These are phyloP conservation scores for Backusella australiensis DNA, from an alignment of 192 early-diverging fungal genomes.

Conservation along the genomic window DNA sequence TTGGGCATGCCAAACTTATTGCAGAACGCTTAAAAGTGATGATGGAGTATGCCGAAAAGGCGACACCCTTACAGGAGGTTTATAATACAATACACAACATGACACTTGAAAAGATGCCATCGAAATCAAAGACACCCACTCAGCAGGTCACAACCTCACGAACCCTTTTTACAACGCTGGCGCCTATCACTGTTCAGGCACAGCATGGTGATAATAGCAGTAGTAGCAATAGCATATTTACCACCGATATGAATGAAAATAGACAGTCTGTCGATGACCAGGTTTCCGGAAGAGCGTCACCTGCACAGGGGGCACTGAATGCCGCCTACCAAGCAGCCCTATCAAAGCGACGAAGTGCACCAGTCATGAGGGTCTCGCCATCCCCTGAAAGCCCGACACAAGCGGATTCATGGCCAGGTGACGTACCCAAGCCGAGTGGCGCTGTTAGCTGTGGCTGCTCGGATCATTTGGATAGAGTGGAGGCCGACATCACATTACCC, in stretches of 20 bases:
- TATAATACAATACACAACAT: background rate
- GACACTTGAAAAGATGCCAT: background rate
- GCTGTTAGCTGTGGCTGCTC: conserved; percentile 58
- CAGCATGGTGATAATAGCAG: background rate
- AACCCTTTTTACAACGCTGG: conserved; percentile 11
- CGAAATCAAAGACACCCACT: conserved; percentile 7
- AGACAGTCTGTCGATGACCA: background rate
- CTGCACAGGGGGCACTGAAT: conserved; percentile 18
- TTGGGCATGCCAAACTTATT: conserved; percentile 20
- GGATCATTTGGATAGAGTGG: conserved; percentile 66
- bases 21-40: conserved; percentile 17
- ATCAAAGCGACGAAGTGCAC: background rate
- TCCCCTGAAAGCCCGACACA: background rate
- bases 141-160: conserved; percentile 17
- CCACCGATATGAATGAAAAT: background rate
- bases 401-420: conserved; percentile 32
- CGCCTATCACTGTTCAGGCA: conserved; percentile 22
- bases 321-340: conserved; percentile 3
- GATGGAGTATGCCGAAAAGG: conserved; percentile 9
- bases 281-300: background rate
- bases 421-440: conserved; percentile 39
- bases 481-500: conserved; percentile 44
- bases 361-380: background rate
- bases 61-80: conserved; percentile 13
- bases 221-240: background rate